Conservation (phyloP, 176 grass and related monocot species). For the Luzula sylvatica region DNA sequence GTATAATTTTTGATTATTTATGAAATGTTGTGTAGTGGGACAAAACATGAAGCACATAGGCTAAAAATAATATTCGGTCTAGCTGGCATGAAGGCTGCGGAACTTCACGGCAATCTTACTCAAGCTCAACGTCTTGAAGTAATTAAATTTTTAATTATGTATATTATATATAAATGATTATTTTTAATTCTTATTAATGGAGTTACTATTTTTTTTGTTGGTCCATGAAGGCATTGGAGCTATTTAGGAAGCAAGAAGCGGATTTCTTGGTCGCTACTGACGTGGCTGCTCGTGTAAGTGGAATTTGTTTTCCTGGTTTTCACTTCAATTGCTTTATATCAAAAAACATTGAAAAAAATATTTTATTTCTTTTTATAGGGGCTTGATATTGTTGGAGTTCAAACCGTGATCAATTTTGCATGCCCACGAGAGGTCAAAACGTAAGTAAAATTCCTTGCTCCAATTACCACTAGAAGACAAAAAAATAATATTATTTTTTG, state of each 20-base stretch:
- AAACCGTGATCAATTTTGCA: conserved; percentile 88
- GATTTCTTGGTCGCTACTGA: conserved; percentile 95
- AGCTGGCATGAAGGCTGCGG: conserved; percentile 78
- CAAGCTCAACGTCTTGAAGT: conserved; percentile 94
- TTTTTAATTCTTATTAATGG: conserved; percentile 1
- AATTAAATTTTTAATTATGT: conserved; percentile 31
- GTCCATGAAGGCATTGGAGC: conserved; percentile 63
- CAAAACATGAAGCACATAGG: conserved; percentile 85
- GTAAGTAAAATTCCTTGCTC: conserved; percentile 25
- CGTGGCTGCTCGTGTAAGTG: conserved; percentile 96
- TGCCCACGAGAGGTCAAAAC: conserved; percentile 84
- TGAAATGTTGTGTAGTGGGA: conserved; percentile 47
- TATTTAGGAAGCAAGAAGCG: conserved; percentile 84
- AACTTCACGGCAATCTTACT: conserved; percentile 98
- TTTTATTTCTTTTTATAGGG: conserved; percentile 42
- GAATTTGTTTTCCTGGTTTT: not conserved
- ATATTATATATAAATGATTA: not conserved
- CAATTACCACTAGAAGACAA: conserved; percentile 2
- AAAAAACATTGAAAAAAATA: not conserved
- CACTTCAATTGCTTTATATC: not conserved
- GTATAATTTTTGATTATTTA: conserved; percentile 13
- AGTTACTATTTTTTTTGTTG: not conserved
- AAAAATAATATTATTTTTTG: conserved; percentile 1
- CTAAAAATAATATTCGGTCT: conserved; percentile 98
- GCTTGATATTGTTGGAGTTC: conserved; percentile 91